phyloP scores from a whole-genome alignment of 306 rosid species.

The Gastrolobium bilobum region DNA sequence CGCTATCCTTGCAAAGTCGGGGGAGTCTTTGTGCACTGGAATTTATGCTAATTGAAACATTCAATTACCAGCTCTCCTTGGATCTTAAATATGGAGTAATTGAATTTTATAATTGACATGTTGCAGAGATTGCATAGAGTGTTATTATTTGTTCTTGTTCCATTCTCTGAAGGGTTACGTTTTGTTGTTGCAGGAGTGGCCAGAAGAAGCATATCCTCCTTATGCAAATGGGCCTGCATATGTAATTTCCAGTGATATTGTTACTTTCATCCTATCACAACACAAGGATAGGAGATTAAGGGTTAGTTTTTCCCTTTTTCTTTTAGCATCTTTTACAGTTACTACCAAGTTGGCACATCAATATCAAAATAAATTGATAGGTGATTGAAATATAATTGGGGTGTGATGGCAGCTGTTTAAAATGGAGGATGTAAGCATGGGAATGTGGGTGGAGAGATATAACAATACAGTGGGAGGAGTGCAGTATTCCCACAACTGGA shows the following conservation, averaged over 20 bases:
- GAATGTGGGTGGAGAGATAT: slow-evolving; percentile 90
- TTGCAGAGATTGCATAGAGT: neutral
- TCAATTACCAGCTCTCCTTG: neutral
- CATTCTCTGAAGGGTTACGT: slow-evolving; percentile 40
- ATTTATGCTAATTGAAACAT: neutral
- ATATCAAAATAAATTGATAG: neutral
- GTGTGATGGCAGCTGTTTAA: slow-evolving; percentile 72
- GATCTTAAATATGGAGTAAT: neutral
- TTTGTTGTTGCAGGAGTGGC: slow-evolving; percentile 82
- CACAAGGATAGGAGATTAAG: slow-evolving; percentile 66
- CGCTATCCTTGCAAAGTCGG: no score
- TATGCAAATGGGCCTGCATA: slow-evolving; percentile 96
- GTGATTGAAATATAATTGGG: slow-evolving; percentile 41
- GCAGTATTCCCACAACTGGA: slow-evolving; percentile 88
- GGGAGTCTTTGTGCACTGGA: no score
- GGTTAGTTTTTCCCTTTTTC: slow-evolving; percentile 61
- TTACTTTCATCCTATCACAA: slow-evolving; percentile 68
- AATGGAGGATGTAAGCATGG: slow-evolving; percentile 99
- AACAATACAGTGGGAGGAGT: slow-evolving; percentile 55
- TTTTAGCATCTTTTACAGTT: neutral
- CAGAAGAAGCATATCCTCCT: slow-evolving; percentile 90
- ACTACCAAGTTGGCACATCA: slow-evolving; percentile 17
- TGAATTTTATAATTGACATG: no score
- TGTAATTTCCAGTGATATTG: slow-evolving; percentile 82
- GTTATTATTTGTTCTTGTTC: slow-evolving; percentile 21